Conservation (phyloP, 306 rosid genomes). For the Myrica gale region DNA sequence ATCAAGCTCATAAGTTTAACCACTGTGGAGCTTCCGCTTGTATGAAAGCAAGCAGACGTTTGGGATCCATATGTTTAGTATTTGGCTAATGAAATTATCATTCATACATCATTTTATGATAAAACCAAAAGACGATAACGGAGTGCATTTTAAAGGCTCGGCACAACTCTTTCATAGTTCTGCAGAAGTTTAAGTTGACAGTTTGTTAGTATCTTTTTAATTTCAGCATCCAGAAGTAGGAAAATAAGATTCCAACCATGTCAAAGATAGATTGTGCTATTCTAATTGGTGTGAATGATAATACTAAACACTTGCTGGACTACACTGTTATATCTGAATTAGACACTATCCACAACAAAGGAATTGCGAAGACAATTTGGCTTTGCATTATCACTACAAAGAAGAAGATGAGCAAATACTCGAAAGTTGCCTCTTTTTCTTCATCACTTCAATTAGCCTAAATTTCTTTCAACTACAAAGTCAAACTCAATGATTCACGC, state of each 20-base stretch:
- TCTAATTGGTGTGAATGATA: background rate
- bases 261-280: background rate
- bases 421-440: background rate
- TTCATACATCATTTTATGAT: background rate
- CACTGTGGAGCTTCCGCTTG: background rate
- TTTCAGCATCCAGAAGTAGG: background rate
- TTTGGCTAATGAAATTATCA: background rate
- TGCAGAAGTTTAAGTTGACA: background rate
- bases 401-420: background rate
- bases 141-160: background rate
- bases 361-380: background rate
- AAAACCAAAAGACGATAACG: background rate
- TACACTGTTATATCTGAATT: background rate
- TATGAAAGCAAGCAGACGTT: background rate
- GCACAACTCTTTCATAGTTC: background rate
- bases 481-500: background rate
- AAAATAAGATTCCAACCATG: background rate
- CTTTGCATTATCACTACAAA: background rate
- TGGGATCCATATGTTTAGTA: background rate
- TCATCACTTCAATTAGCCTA: background rate
- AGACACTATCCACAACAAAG: background rate
- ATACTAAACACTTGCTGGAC: background rate
- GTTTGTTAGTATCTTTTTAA: too few relatives aligned
- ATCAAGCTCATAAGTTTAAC: background rate
- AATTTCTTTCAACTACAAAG: background rate